Evolutionary conservation across 2,329 filamentous ascomycete genomes (phyloP).

Genomic region (Huntiella omanensis): DNA sequence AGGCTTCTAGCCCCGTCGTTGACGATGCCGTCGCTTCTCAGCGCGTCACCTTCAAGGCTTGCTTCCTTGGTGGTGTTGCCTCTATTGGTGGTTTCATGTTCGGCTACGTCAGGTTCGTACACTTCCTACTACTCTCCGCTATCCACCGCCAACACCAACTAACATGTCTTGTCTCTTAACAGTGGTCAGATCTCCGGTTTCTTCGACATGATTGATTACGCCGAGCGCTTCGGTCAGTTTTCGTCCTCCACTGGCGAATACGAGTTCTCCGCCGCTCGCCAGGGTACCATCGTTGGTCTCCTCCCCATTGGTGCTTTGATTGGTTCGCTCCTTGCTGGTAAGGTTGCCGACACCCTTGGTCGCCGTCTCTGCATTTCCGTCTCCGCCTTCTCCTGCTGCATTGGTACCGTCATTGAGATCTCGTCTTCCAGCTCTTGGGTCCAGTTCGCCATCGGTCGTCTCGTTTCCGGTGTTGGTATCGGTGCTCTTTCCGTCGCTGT

Average conservation of each 20-base stretch:
- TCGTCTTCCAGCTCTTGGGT: conserved; percentile 37
- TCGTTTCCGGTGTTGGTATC: conserved; percentile 47
- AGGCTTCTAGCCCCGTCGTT: not conserved
- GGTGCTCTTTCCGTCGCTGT: conserved; percentile 45
- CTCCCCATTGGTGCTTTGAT: conserved; percentile 40
- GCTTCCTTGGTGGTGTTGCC: conserved; percentile 30
- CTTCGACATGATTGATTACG: conserved; percentile 39
- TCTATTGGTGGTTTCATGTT: conserved; percentile 40
- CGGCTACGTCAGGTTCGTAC: conserved; percentile 32
- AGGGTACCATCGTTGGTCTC: conserved; percentile 46
- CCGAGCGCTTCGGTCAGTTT: conserved; percentile 30
- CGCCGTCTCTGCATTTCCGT: conserved; percentile 42
- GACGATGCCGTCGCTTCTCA: conserved; percentile 13
- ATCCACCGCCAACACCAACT: not conserved
- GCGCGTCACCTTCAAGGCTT: conserved; percentile 23
- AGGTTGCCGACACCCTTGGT: conserved; percentile 41
- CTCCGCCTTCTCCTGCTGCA: conserved; percentile 41
- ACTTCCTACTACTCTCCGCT: not conserved
- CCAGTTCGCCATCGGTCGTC: conserved; percentile 44
- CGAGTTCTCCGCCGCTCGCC: conserved; percentile 36
- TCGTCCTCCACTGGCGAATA: conserved; percentile 19
- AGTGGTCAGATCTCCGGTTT: conserved; percentile 44
- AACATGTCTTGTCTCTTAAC: conserved; percentile 7
- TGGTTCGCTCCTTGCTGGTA: conserved; percentile 38
- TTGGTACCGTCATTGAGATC: conserved; percentile 46